Base-by-base conservation (phyloP, 2,329 filamentous ascomycete genomes). In the Exophiala sideris region DNA sequence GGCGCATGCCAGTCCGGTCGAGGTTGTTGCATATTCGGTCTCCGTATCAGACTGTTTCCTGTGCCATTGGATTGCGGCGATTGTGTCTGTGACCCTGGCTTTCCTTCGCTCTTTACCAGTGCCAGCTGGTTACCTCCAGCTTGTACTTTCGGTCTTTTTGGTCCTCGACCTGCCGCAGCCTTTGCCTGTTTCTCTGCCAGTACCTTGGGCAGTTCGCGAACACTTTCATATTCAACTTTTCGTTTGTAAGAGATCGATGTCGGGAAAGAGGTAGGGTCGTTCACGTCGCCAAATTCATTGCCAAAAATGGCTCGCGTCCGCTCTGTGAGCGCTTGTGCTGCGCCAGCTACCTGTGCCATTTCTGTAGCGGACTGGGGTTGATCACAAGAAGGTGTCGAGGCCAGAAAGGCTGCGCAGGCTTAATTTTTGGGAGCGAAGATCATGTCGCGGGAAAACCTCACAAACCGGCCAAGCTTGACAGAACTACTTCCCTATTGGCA, bases 1-100 rank as follows among this genome's bases (percentile, higher is more conserved):
- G 95, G 95, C 57, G 91, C 84, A 70, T 99, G 94, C 94, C 94
- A 99, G 54, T 96, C 87, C 1, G 95, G 95, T 70, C 86, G 90
- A 53, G 85, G 78, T 63, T 86, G 84, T 63, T 82, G 77, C 50
- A 86, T 80, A 12, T 80, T 82, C 39, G 85, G 82, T 63, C 83
- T 79, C 54, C 83, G 76, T 14, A 87, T 81, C 52, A 88, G 47
- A 55, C 58, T 59, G 68, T 72, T 70, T 68, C 68, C 68, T 14
- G 57, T 64, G 65, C 73, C 67, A 58, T 65, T 66, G 59, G 62
- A 63, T 70, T 69, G 44, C 64, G 67, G 21, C 40, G 49, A 50
- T 20, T 46, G 56, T 41, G 64, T 71, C 73, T 53, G 77, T 74
- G 5, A 79, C 75, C 44, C 47, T 14, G 59, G 16, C 20, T 56